Base-by-base conservation (phyloP, 257 asterid genomes). In the Parsonsia alboflavescens region DNA sequence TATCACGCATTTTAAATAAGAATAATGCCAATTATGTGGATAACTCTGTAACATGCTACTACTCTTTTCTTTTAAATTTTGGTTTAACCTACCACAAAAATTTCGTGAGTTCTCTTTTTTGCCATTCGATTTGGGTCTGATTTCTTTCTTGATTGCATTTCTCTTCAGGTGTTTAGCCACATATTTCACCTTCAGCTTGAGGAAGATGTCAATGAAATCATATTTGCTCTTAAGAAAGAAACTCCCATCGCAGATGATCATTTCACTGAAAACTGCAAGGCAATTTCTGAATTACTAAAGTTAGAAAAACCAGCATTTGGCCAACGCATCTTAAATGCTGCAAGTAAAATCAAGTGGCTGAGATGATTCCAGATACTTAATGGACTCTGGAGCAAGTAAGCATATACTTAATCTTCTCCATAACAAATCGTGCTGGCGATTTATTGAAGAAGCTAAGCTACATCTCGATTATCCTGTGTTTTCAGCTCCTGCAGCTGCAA, bases 161-260 rank as follows among this genome's bases (percentile, higher is more conserved):
- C 48, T 54, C 68, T 78, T 72, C 91, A 94, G 99, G 91, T 89
- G 28, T 95, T 95, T 78, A 78, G 84, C 73, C 82, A 83, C 80
- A 71, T 95, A 53, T 89, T 87, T 71, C 77, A 67, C 77, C 97
- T 95, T 72, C 87, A 88, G 81, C 89, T 89, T 0, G 92, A 89
- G 76, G 93, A 92, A 87, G 99, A 95, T 73, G 87, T 95, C 46
- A 92, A 92, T 33, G 93, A 90, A 78, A 89, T 95, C 73, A 70
- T 95, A 33, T 92, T 95, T 70, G 99, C 94, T 50, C 87, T 88
- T 33, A 95, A 89, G 45, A 21, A 75, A 0, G 92, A 85, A n/a
- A 57, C 80, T 28, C 62, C 82, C 56, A 56, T 84, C 15, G 48
- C 17, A 11, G 91, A 86, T 69, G 87, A 88, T 68, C 78, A 76